Percentiles rank a stretch among this genome's conserved stretches.
These are phyloP conservation scores for Eleusine indica DNA, from an alignment of 176 grass and related monocot species.

Conservation along the genomic window DNA sequence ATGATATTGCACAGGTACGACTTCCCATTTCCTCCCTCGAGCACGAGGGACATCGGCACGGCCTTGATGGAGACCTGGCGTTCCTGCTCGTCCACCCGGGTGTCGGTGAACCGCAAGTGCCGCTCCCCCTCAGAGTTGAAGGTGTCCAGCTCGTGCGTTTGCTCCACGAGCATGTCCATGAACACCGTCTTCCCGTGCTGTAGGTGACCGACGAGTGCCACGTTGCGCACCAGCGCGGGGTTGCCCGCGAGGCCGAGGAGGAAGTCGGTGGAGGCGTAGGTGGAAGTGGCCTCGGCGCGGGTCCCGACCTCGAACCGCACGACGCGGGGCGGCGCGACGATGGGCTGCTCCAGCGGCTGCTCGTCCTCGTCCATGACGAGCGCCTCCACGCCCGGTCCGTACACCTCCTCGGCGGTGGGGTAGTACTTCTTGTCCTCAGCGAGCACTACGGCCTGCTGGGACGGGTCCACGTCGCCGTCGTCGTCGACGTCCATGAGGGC, in stretches of 20 bases:
- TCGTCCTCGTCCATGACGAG: slow-evolving; percentile 99
- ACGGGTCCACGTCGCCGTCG: slow-evolving; percentile 56
- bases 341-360: slow-evolving; percentile 85
- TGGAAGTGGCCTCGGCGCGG: slow-evolving; percentile 62
- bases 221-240: slow-evolving; percentile 74
- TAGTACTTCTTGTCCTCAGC: slow-evolving; percentile 99
- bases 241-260: slow-evolving; percentile 91
- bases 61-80: slow-evolving; percentile 93
- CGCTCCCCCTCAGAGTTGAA: slow-evolving; percentile 84
- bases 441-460: slow-evolving; percentile 73
- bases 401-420: slow-evolving; percentile 98
- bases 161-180: slow-evolving; percentile 99
- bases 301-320: slow-evolving; percentile 80
- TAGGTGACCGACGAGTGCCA: slow-evolving; percentile 88
- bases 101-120: slow-evolving; percentile 85
- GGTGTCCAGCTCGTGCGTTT: slow-evolving; percentile 90
- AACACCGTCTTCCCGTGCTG: slow-evolving; percentile 98
- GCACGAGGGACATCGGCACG: slow-evolving; percentile 95
- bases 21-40: slow-evolving; percentile 84
- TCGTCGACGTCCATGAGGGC: slow-evolving; percentile 73
- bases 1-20: slow-evolving; percentile 98
- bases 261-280: slow-evolving; percentile 89
- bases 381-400: slow-evolving; percentile 87
- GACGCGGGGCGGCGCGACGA: slow-evolving; percentile 77
- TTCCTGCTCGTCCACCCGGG: slow-evolving; percentile 96